Conservation (phyloP, 1,139 yeast genomes). For the Hansenula anomala region DNA sequence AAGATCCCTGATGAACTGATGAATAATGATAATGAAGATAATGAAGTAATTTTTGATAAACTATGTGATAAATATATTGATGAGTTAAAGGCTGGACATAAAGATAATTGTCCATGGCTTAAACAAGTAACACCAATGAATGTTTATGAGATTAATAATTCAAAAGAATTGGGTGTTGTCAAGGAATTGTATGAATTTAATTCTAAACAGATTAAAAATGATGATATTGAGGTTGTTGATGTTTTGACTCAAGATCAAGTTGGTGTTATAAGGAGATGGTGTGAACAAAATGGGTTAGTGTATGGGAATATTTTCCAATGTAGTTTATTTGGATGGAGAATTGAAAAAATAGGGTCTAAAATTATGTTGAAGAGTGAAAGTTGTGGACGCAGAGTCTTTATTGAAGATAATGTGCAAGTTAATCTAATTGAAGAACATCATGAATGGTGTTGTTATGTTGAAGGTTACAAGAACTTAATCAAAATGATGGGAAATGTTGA, state of each 20-base stretch:
- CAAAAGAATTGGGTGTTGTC: background rate
- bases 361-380: slow-evolving; percentile 25
- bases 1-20: background rate
- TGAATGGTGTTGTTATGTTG: slow-evolving; percentile 26
- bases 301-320: background rate
- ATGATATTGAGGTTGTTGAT: background rate
- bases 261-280: background rate
- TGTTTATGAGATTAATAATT: slow-evolving; percentile 7
- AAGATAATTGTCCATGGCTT: slow-evolving; percentile 19
- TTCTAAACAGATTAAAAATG: too few relatives aligned
- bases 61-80: slow-evolving; percentile 8
- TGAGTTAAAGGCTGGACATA: slow-evolving; percentile 7
- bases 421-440: slow-evolving; percentile 28
- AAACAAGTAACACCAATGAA: slow-evolving; percentile 11
- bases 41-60: background rate
- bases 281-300: background rate
- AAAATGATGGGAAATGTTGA: slow-evolving; percentile 4
- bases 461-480: slow-evolving; percentile 13
- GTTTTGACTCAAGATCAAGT: background rate
- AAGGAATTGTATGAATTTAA: background rate
- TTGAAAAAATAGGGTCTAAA: slow-evolving; percentile 4
- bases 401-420: slow-evolving; percentile 14
- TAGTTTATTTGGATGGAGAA: slow-evolving; percentile 27
- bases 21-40: background rate
- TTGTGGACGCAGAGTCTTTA: slow-evolving; percentile 29